Conservation (phyloP, 129 eudicot genomes). For the Escallonia rubra region DNA sequence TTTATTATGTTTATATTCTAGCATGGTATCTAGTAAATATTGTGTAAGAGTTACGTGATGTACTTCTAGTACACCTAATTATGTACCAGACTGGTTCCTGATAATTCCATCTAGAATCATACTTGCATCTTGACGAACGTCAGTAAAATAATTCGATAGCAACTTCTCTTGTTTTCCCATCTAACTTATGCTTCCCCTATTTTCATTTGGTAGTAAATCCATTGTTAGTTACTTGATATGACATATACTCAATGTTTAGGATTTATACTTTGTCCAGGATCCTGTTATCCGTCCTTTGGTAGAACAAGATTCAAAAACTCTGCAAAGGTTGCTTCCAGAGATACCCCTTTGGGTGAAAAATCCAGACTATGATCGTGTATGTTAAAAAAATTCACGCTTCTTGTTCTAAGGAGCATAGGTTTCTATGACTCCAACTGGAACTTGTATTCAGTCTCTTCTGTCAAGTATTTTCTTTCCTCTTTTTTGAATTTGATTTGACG, state of each 20-base stretch:
- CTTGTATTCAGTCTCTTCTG: not conserved
- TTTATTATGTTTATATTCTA: no score
- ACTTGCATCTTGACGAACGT: no score
- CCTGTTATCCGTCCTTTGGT: constrained; percentile 76
- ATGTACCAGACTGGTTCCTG: no score
- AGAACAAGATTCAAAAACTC: constrained; percentile 53
- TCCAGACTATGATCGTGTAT: constrained; percentile 92
- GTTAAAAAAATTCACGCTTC: constrained; percentile 6
- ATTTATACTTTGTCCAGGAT: constrained; percentile 34
- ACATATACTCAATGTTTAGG: not conserved
- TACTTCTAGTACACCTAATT: no score
- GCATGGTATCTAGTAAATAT: no score
- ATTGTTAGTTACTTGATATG: no score
- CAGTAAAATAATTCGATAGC: not conserved
- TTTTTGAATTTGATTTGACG: not conserved
- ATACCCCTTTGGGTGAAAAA: constrained; percentile 94
- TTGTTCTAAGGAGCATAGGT: not conserved
- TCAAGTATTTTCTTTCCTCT: not conserved
- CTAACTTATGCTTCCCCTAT: not conserved
- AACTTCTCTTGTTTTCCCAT: not conserved
- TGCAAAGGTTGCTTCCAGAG: constrained; percentile 70
- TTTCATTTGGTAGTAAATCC: not conserved
- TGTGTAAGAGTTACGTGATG: no score
- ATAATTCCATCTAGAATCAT: no score
- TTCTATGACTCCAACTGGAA: not conserved